phyloP scores from a whole-genome alignment of 768 basidiomycete species.

The Mycena indigotica region DNA sequence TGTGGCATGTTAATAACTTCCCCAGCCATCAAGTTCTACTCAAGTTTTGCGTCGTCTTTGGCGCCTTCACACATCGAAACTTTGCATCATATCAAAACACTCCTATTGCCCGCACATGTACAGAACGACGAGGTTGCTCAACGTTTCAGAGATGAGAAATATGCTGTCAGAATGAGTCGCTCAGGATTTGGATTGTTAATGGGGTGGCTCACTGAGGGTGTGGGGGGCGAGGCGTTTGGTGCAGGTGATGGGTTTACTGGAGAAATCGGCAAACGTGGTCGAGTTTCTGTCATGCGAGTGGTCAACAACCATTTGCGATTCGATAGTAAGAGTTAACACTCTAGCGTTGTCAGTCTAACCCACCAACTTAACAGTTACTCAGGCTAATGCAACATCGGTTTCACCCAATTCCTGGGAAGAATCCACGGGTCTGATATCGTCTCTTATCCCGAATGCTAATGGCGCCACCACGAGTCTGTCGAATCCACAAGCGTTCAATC shows the following conservation, averaged over 20 bases:
- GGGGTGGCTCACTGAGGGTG: conserved; percentile 95
- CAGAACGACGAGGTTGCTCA: conserved; percentile 81
- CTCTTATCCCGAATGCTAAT: conserved; percentile 67
- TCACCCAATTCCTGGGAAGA: conserved; percentile 79
- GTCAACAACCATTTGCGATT: conserved; percentile 93
- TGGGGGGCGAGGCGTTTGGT: conserved; percentile 84
- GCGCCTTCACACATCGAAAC: conserved; percentile 64
- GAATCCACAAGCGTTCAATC: conserved; percentile 75
- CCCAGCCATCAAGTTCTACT: conserved; percentile 75
- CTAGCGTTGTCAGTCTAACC: conserved; percentile 2
- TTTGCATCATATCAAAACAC: conserved; percentile 75
- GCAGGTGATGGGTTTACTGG: conserved; percentile 78
- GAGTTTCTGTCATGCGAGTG: conserved; percentile 89
- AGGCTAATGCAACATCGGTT: conserved; percentile 65
- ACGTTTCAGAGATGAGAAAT: conserved; percentile 88
- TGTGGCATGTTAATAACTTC: conserved; percentile 8
- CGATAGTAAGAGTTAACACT: conserved; percentile 65
- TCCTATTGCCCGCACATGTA: conserved; percentile 83
- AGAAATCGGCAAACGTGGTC: conserved; percentile 79
- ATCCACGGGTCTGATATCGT: conserved; percentile 79
- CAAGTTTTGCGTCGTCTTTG: conserved; percentile 69
- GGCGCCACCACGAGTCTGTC: conserved; percentile 52
- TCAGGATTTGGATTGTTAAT: conserved; percentile 90
- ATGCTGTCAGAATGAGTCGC: conserved; percentile 84
- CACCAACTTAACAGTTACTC: conserved; percentile 54